Conservation (phyloP, 2,329 filamentous ascomycete species). For the Dryadomyces quercivorus region DNA sequence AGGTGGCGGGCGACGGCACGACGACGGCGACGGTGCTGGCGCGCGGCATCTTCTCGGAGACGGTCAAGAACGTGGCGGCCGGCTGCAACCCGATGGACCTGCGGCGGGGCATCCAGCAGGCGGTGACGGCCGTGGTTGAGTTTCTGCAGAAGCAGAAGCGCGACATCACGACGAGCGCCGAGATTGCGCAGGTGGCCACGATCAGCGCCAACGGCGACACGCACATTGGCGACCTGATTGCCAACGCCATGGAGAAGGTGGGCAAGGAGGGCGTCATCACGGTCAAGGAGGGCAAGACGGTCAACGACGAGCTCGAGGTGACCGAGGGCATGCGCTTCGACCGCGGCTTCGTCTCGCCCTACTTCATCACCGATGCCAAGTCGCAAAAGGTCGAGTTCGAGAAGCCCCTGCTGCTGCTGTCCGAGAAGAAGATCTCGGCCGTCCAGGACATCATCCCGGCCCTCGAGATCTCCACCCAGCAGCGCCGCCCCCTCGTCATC, state of each 20-base stretch:
- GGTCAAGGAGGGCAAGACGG: slow-evolving; percentile 99
- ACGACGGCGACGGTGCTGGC: slow-evolving; percentile 96
- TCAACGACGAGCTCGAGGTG: slow-evolving; percentile 93
- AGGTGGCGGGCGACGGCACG: slow-evolving; percentile 95
- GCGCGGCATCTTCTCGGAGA: slow-evolving; percentile 98
- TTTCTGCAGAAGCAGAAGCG: slow-evolving; percentile 94
- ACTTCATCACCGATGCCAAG: slow-evolving; percentile 99
- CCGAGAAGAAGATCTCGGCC: slow-evolving; percentile 99
- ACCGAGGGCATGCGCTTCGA: slow-evolving; percentile 99
- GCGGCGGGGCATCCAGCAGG: slow-evolving; percentile 90
- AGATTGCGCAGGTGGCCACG: slow-evolving; percentile 96
- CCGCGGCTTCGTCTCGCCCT: slow-evolving; percentile 94
- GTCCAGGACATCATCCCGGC: slow-evolving; percentile 98
- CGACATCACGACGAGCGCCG: slow-evolving; percentile 92
- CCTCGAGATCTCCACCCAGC: slow-evolving; percentile 91
- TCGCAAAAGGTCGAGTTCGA: slow-evolving; percentile 98
- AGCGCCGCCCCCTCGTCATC: slow-evolving; percentile 91
- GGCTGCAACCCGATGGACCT: slow-evolving; percentile 99
- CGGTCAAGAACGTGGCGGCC: slow-evolving; percentile 97
- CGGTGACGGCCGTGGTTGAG: slow-evolving; percentile 87
- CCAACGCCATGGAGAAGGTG: slow-evolving; percentile 99
- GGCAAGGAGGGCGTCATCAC: slow-evolving; percentile 99
- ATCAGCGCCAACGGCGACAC: slow-evolving; percentile 96
- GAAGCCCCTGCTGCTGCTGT: slow-evolving; percentile 96
- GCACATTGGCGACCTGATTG: slow-evolving; percentile 90